Evolutionary conservation across 257 asterid genomes (phyloP), one percentile per base, ranked within the genome.

Genomic region (Craterostigma plantagineum): DNA sequence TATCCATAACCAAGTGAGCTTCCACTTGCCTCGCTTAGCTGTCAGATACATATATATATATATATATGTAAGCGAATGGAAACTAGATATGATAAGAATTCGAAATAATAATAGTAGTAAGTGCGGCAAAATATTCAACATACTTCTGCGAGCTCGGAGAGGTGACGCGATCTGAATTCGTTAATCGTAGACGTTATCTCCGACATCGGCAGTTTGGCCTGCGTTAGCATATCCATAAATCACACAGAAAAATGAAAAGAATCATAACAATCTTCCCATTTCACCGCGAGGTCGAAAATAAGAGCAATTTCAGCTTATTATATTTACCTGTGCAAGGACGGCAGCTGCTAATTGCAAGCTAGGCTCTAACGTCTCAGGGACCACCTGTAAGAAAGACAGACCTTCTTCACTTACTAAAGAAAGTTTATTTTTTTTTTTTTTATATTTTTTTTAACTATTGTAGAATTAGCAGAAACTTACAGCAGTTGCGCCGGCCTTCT

Each of bases 361-460:
- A 17, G 99, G 96, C 74, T 90, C 99, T 84, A 90, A 58, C n/a
- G 96, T 83, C 75, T 90, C 99, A 0, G 99, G 99, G 42, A 90
- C 99, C 55, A 90, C 99, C 99, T 90, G 81, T 15, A n/a, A n/a
- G n/a, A n/a, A n/a, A n/a, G n/a, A n/a, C n/a, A n/a, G n/a, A n/a
- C n/a, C n/a, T n/a, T n/a, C n/a, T n/a, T n/a, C n/a, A n/a, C n/a
- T n/a, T n/a, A n/a, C n/a, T n/a, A n/a, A n/a, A 27, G 42, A 42
- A 39, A 39, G 23, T 34, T 38, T 53, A 39, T 41, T 11, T 23
- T 46, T 14, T 4, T n/a, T 17, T 18, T 7, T 5, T 15, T 14
- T n/a, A n/a, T n/a, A n/a, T 15, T 3, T 3, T 17, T n/a, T 12
- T 3, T 23, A 18, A 5, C 17, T 1, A 4, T 2, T 46, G 12